A percentile compares a stretch with the other conserved stretches of the same genome.
Evolutionary conservation across 495 filamentous ascomycete species (phyloP).

Genomic region (Paragyromitra xinjiangensis): DNA sequence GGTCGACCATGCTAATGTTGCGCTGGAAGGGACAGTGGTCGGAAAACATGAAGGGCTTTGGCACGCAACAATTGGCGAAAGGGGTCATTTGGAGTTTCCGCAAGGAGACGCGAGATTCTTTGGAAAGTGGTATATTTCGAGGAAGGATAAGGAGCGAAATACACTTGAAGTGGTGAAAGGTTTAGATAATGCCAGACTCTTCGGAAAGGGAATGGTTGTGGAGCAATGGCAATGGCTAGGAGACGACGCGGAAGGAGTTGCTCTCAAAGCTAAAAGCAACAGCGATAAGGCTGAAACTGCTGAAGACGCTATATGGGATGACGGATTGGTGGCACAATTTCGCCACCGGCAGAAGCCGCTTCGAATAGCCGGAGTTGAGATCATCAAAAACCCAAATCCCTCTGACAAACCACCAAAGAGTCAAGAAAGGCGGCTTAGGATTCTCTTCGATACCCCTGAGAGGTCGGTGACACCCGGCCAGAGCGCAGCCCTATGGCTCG

Average conservation of each 20-base stretch:
- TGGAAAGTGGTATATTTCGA: constrained; percentile 55
- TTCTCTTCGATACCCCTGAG: constrained; percentile 51
- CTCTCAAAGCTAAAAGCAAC: not conserved
- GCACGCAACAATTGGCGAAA: constrained; percentile 56
- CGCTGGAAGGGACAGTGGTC: constrained; percentile 42
- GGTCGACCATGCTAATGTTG: not conserved
- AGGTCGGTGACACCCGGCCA: constrained; percentile 53
- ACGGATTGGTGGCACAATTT: constrained; percentile 53
- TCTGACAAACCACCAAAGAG: not conserved
- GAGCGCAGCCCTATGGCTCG: constrained; percentile 55
- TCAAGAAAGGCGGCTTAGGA: constrained; percentile 34
- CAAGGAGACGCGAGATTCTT: constrained; percentile 45
- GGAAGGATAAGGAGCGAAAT: constrained; percentile 52
- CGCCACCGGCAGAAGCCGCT: constrained; percentile 54
- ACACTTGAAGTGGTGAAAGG: constrained; percentile 54
- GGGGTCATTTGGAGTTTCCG: constrained; percentile 51
- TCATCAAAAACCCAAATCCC: constrained; percentile 25
- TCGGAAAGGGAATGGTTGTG: constrained; percentile 54
- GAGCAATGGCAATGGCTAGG: constrained; percentile 55
- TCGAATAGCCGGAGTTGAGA: constrained; percentile 33
- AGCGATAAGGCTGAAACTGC: not conserved
- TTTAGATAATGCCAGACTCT: constrained; percentile 53
- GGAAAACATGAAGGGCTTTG: constrained; percentile 54
- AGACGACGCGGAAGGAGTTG: constrained; percentile 48
- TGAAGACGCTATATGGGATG: constrained; percentile 34